phyloP scores from a whole-genome alignment of 805 yeast genomes.

The Kodamaea fukazawae region DNA sequence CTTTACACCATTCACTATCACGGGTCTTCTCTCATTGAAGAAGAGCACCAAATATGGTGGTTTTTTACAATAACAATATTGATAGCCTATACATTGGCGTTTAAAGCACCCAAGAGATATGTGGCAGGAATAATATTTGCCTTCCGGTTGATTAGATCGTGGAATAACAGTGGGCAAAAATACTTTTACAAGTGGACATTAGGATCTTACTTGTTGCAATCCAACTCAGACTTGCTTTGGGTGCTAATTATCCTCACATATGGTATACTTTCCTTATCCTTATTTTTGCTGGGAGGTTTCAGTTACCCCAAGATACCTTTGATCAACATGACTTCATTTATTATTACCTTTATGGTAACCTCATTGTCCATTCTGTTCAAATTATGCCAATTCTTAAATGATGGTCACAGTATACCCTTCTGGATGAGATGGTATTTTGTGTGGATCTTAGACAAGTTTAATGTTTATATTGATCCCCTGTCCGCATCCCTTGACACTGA shows the following conservation, averaged over 20 bases:
- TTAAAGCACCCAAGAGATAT: background rate
- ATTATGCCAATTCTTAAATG: constrained; percentile 47
- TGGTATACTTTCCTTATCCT: constrained; percentile 17
- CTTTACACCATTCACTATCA: constrained; percentile 70
- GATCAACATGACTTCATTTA: constrained; percentile 40
- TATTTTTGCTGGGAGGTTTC: constrained; percentile 25
- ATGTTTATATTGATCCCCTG: constrained; percentile 21
- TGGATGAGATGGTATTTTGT: constrained; percentile 24
- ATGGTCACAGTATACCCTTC: constrained; percentile 53
- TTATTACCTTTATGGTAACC: constrained; percentile 45
- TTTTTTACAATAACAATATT: constrained; percentile 29
- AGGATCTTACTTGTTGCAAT: constrained; percentile 31
- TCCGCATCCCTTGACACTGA: constrained; percentile 9
- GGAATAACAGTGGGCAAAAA: constrained; percentile 92
- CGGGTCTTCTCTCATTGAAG: constrained; percentile 77
- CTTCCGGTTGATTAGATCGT: constrained; percentile 65
- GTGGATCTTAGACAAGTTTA: constrained; percentile 31
- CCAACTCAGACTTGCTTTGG: constrained; percentile 45
- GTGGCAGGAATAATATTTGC: constrained; percentile 21
- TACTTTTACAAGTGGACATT: constrained; percentile 36
- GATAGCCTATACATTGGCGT: constrained; percentile 9
- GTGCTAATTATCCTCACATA: constrained; percentile 42
- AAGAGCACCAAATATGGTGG: constrained; percentile 97
- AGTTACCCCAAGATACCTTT: constrained; percentile 18
- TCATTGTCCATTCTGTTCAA: constrained; percentile 54